Base-by-base conservation (phyloP, 768 basidiomycete species). In the Boletus vinaceobasis region DNA sequence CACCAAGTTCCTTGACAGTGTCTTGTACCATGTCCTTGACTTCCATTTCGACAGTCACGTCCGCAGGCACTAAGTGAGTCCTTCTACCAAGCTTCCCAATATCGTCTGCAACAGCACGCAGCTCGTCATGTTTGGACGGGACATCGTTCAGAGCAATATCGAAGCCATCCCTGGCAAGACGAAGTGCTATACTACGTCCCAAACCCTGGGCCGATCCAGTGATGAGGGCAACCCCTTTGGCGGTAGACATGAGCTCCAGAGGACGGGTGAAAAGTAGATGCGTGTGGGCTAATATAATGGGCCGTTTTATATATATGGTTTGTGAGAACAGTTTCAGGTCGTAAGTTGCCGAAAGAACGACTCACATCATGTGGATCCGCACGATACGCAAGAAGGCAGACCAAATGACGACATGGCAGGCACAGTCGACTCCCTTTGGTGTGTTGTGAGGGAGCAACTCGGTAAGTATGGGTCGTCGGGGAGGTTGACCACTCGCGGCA, bases 201-300 rank as follows among this genome's bases (percentile, higher is more conserved):
- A 72, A 57, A 10, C 70, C 69, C 46, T 65, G 69, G 0, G 64
- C 64, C 4, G 66, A 62, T 27, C 71, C 69, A 19, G 70, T 73
- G 40, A 73, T 40, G 43, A 73, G 60, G 1, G 69, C 67, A 31
- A 65, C 46, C 13, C 75, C 70, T 39, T 55, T 76, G 31, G 53
- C 7, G 17, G 33, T 11, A 33, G 53, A 60, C 52, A 57, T 64
- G 44, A 10, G 33, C 5, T 23, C 19, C 2, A 23, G 33, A 42
- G 27, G 27, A 49, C 6, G 26, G 10, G 37, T 15, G 19, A 26
- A 27, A 8, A 26, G n/a, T n/a, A n/a, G n/a, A n/a, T n/a, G n/a
- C n/a, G n/a, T n/a, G n/a, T n/a, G n/a, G n/a, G 26, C 3, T 15
- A 10, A 23, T 9, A 19, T 2, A 5, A 4, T 17, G 5, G 11